Conservation (phyloP, 23 red algal genomes). For the Gracilaria gracilis region DNA sequence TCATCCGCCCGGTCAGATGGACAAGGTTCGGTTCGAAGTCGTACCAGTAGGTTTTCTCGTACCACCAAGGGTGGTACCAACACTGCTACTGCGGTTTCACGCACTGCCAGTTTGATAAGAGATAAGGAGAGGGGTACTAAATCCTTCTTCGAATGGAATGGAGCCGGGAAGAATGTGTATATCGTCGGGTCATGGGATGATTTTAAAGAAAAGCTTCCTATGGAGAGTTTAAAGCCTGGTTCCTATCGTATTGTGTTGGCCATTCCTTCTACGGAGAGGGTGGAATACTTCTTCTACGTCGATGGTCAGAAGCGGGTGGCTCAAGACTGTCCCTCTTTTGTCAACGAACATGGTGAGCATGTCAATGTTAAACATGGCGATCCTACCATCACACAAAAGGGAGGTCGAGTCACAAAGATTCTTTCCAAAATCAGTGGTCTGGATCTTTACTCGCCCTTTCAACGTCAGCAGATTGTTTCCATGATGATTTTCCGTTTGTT, state of each 20-base stretch:
- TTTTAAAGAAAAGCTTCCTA: conserved; percentile 73
- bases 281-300: conserved; percentile 73
- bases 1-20: conserved; percentile 15
- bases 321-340: conserved; percentile 40
- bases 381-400: conserved; percentile 41
- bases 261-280: conserved; percentile 55
- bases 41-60: conserved; percentile 45
- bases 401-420: conserved; percentile 57
- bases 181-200: conserved; percentile 75
- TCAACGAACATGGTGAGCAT: conserved; percentile 64
- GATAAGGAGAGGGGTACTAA: conserved; percentile 58
- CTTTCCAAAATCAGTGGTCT: conserved; percentile 74
- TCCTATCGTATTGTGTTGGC: conserved; percentile 66
- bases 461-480: conserved; percentile 54
- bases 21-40: conserved; percentile 48
- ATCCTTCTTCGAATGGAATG: conserved; percentile 79
- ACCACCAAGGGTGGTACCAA: conserved; percentile 21
- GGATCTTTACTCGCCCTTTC: conserved; percentile 79
- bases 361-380: conserved; percentile 77
- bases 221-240: conserved; percentile 70
- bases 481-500: conserved; percentile 84
- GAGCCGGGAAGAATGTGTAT: conserved; percentile 69
- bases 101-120: conserved; percentile 45
- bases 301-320: conserved; percentile 64
- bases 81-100: conserved; percentile 11